These are phyloP conservation scores for Globisporangium ultimum DNA, from an alignment of 352 stramenopile genomes.

Conservation along the genomic window DNA sequence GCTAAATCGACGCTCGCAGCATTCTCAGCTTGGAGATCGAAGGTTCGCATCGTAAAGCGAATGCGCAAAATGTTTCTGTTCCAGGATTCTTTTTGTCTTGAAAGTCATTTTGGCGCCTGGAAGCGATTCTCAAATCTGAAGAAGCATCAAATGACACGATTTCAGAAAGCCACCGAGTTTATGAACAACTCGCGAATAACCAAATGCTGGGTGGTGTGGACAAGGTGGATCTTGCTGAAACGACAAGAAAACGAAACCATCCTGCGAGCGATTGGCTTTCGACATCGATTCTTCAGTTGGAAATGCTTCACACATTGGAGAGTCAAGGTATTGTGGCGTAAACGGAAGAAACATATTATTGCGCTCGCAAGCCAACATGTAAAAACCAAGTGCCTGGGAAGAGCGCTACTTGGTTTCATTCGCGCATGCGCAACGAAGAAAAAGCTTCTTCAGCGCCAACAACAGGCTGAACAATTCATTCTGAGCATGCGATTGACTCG, in stretches of 20 bases:
- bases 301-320: conserved; percentile 39
- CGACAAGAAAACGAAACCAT: conserved; percentile 26
- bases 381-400: not conserved
- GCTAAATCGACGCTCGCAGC: conserved; percentile 2
- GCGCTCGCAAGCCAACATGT: not conserved
- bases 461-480: not conserved
- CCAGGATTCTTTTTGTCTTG: conserved; percentile 28
- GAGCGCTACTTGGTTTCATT: not conserved
- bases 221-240: conserved; percentile 13
- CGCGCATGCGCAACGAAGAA: not conserved
- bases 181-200: conserved; percentile 18
- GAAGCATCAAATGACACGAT: conserved; percentile 22
- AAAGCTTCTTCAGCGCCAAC: not conserved
- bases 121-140: conserved; percentile 24
- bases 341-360: conserved; percentile 16
- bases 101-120: conserved; percentile 49
- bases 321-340: conserved; percentile 13
- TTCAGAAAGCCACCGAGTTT: conserved; percentile 26
- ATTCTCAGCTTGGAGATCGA: conserved; percentile 23
- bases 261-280: conserved; percentile 28
- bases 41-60: conserved; percentile 24
- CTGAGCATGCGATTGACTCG: not conserved
- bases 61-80: conserved; percentile 34
- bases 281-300: conserved; percentile 28
- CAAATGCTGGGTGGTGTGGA: conserved; percentile 39